phyloP scores from a whole-genome alignment of 1,284 basidiomycete genomes.

The Tremellales sp. region DNA sequence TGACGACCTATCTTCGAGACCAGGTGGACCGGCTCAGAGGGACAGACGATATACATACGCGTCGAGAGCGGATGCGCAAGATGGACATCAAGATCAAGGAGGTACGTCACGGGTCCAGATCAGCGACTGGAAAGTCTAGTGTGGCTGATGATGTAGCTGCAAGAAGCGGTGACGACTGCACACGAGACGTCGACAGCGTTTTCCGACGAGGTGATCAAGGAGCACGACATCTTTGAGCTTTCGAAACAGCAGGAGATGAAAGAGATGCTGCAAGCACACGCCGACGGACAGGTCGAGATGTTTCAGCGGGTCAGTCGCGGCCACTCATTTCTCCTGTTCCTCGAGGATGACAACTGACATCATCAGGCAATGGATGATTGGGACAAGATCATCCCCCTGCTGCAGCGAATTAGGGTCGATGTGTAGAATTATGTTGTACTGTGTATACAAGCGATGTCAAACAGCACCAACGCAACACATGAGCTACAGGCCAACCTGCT shows the following conservation, averaged over 20 bases:
- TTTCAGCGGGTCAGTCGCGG: slow-evolving; percentile 64
- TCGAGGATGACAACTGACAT: slow-evolving; percentile 29
- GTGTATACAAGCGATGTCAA: too few relatives aligned
- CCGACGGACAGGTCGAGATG: slow-evolving; percentile 91
- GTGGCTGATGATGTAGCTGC: slow-evolving; percentile 57
- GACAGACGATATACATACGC: slow-evolving; percentile 85
- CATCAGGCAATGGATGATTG: slow-evolving; percentile 81
- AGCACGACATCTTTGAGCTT: slow-evolving; percentile 83
- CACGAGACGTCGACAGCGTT: slow-evolving; percentile 95
- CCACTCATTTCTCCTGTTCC: neutral
- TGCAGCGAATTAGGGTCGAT: slow-evolving; percentile 37
- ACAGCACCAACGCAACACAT: too few relatives aligned
- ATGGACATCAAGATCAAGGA: slow-evolving; percentile 92
- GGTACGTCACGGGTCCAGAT: slow-evolving; percentile 52
- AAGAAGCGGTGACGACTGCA: slow-evolving; percentile 91
- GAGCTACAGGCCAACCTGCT: too few relatives aligned
- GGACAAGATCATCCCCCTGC: slow-evolving; percentile 56
- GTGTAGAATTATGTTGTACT: slow-evolving; percentile 16
- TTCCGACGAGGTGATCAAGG: slow-evolving; percentile 84
- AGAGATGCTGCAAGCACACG: slow-evolving; percentile 80
- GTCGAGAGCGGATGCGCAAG: slow-evolving; percentile 82
- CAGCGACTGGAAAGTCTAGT: neutral
- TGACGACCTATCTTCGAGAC: slow-evolving; percentile 91
- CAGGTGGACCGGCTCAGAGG: slow-evolving; percentile 86
- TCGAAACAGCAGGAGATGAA: slow-evolving; percentile 94